These are phyloP conservation scores for Firmiana major DNA, from an alignment of 345 rosid genomes.

Conservation along the genomic window DNA sequence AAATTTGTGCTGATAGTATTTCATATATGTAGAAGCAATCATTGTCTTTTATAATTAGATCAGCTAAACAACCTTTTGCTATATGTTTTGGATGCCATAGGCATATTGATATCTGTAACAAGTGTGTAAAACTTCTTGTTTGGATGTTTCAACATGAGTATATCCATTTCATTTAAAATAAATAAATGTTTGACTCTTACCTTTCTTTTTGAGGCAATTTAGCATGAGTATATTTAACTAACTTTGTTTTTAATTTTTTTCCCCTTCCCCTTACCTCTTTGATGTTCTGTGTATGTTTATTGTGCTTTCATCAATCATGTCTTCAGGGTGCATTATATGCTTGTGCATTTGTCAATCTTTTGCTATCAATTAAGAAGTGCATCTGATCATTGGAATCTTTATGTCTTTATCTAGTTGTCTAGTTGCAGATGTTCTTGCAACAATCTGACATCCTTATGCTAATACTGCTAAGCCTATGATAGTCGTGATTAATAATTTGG, in stretches of 20 bases:
- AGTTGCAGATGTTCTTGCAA: background rate
- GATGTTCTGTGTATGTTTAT: too few relatives aligned
- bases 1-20: background rate
- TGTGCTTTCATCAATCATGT: too few relatives aligned
- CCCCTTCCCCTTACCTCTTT: too few relatives aligned
- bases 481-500: background rate
- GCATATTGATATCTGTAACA: background rate
- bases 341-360: too few relatives aligned
- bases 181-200: too few relatives aligned
- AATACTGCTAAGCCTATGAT: background rate
- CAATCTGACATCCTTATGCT: background rate
- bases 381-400: background rate
- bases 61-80: background rate
- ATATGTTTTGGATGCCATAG: background rate
- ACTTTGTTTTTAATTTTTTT: too few relatives aligned
- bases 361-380: background rate
- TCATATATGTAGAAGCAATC: background rate
- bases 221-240: too few relatives aligned
- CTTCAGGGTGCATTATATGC: too few relatives aligned
- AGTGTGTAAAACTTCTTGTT: background rate
- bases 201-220: too few relatives aligned
- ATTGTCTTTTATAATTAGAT: background rate
- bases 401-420: background rate
- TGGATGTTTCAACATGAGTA: background rate
- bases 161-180: background rate